Evolutionary conservation across 2,329 filamentous ascomycete genomes (phyloP), one percentile per base, ranked within the genome.

Genomic region (Fusarium sp.): DNA sequence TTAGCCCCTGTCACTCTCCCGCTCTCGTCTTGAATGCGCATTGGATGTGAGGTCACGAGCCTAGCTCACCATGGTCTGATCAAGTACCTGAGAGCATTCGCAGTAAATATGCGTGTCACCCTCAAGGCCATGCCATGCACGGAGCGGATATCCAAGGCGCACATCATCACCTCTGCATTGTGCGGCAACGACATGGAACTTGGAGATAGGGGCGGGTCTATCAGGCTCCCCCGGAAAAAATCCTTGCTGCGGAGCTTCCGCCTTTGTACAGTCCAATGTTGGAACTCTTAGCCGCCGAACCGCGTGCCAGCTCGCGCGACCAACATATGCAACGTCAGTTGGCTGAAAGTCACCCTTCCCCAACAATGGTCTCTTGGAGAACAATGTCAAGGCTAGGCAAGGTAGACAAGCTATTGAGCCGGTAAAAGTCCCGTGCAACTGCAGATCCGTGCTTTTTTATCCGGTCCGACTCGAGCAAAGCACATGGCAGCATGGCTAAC

Each of bases 1-100:
- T 46, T 31, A 55, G 50, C 57, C 67, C 42, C 67, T 66, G 57
- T 65, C 65, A 71, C 56, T 69, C 43, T 57, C 51, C 45, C 59
- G 64, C 44, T 53, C 46, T 57, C 42, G 24, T 51, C 44, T 31
- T 31, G 28, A 10, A 10, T 10, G 28, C 28, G 28, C 28, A 31
- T 31, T 31, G 44, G 52, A 38, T 53, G 61, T 50, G 45, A 61
- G 71, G 71, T 73, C 71, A 73, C 71, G 62, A 72, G 71, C 31
- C 42, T 53, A 44, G 24, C 28, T 33, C 22, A 39, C 26, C 28
- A 13, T 31, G 4, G 38, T 49, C 47, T 59, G 56, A 44, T 61
- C 45, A 46, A 46, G 34, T 49, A 54, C 56, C 58, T 65, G 63
- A 57, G 47, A 43, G 44, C 52, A 31, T 17, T 36, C 34, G 8